A percentile compares a stretch with the other conserved stretches of the same genome.
phyloP scores from a whole-genome alignment of 371 early-diverging fungal genomes.

The Batrachochytrium dendrobatidis region DNA sequence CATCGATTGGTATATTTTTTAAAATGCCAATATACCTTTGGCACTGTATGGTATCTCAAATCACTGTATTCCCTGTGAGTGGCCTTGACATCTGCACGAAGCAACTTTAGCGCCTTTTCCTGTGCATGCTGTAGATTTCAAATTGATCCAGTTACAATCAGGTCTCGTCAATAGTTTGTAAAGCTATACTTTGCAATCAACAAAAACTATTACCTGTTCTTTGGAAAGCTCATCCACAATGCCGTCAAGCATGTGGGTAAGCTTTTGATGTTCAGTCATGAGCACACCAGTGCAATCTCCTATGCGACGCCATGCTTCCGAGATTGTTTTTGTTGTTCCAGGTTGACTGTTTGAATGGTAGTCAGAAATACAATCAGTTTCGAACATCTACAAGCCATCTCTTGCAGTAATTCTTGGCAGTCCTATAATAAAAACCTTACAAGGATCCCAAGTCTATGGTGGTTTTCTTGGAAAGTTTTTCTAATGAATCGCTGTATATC shows the following conservation, averaged over 20 bases:
- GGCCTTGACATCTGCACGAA: background rate
- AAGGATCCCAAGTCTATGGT: background rate
- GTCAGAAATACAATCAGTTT: background rate
- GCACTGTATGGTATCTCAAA: slow-evolving; percentile 1
- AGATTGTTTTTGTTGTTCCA: background rate
- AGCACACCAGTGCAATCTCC: slow-evolving; percentile 3
- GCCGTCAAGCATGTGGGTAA: background rate
- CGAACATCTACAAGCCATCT: background rate
- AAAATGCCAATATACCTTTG: background rate
- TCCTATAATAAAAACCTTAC: background rate
- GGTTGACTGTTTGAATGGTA: background rate
- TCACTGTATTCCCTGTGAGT: slow-evolving; percentile 7
- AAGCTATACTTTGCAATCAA: too few relatives aligned
- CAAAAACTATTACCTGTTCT: slow-evolving; percentile 3
- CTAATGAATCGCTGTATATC: background rate
- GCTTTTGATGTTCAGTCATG: background rate
- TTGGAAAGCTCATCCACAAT: slow-evolving; percentile 5
- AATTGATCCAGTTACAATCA: too few relatives aligned
- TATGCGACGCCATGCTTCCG: slow-evolving; percentile 9
- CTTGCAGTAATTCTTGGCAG: background rate
- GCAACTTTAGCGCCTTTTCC: background rate
- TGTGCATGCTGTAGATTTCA: background rate
- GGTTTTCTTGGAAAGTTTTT: background rate
- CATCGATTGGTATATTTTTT: background rate
- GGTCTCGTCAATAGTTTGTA: too few relatives aligned